Evolutionary conservation across 106 monocot species (phyloP).

Genomic region (Phalaenopsis equestris): DNA sequence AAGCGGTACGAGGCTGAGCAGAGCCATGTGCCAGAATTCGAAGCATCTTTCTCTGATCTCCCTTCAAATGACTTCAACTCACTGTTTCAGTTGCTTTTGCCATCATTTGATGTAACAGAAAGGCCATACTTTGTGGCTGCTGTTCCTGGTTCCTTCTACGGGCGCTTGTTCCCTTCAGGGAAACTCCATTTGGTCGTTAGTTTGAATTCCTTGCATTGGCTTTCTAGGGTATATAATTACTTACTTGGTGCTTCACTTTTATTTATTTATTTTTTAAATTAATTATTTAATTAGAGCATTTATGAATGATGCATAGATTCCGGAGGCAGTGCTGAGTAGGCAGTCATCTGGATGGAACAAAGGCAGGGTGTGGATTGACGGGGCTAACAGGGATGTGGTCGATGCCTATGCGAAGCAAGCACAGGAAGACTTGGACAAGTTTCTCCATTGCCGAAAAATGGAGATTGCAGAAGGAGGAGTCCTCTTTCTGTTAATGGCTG

Average conservation of each 20-base stretch:
- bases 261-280: not conserved
- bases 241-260: not conserved
- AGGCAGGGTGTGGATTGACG: slow-evolving; percentile 53
- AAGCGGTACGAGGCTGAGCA: slow-evolving; percentile 22
- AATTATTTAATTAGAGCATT: not conserved
- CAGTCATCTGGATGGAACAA: slow-evolving; percentile 35
- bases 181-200: slow-evolving; percentile 46
- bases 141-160: slow-evolving; percentile 54
- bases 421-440: slow-evolving; percentile 31
- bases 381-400: slow-evolving; percentile 41
- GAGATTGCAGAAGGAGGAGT: slow-evolving; percentile 42
- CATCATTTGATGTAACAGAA: not conserved
- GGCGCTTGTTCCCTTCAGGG: slow-evolving; percentile 38
- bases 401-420: slow-evolving; percentile 50
- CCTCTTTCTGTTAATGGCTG: slow-evolving; percentile 50
- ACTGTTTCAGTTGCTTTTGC: slow-evolving; percentile 26
- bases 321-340: slow-evolving; percentile 36
- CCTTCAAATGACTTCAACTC: slow-evolving; percentile 65
- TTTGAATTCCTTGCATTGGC: slow-evolving; percentile 57
- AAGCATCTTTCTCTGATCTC: slow-evolving; percentile 54
- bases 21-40: slow-evolving; percentile 34
- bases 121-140: slow-evolving; percentile 33
- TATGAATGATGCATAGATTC: slow-evolving; percentile 20
- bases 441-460: slow-evolving; percentile 31
- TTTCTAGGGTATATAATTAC: slow-evolving; percentile 26